These are phyloP conservation scores for Debaryomyces maramus DNA, from an alignment of 805 yeast genomes.

Conservation along the genomic window DNA sequence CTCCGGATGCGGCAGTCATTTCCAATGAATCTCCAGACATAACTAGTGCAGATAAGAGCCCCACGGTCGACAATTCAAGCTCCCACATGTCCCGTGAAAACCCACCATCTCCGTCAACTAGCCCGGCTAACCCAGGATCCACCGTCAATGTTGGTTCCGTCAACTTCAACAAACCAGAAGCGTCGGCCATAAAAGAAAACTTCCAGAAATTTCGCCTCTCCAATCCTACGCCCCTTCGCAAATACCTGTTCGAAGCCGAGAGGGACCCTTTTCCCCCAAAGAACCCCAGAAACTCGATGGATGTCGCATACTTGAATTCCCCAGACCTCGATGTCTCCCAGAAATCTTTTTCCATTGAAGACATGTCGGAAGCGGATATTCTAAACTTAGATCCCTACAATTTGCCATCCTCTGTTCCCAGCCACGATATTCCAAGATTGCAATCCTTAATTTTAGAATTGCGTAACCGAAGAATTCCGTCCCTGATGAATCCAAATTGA, in stretches of 20 bases:
- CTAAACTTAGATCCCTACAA: slow-evolving; percentile 1
- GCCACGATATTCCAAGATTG: neutral
- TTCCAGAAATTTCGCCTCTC: slow-evolving; percentile 17
- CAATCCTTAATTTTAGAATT: neutral
- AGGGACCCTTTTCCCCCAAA: neutral
- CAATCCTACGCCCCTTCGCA: neutral
- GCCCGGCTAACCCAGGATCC: neutral
- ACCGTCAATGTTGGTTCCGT: slow-evolving; percentile 5
- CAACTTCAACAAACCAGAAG: slow-evolving; percentile 13
- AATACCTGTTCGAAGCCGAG: neutral
- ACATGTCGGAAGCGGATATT: neutral
- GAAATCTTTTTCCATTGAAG: neutral
- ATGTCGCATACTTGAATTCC: slow-evolving; percentile 9
- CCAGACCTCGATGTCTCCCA: slow-evolving; percentile 2
- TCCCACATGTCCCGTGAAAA: neutral
- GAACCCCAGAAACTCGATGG: slow-evolving; percentile 4
- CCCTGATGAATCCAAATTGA: no score
- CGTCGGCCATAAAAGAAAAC: slow-evolving; percentile 12
- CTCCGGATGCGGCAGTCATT: neutral
- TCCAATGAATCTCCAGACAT: neutral
- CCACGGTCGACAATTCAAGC: neutral
- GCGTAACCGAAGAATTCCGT: no score
- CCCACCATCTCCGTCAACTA: neutral
- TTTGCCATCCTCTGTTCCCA: neutral
- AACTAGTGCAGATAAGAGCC: neutral